Base-by-base conservation (phyloP, 2,329 filamentous ascomycete species). In the Gaeumannomyces sp. region DNA sequence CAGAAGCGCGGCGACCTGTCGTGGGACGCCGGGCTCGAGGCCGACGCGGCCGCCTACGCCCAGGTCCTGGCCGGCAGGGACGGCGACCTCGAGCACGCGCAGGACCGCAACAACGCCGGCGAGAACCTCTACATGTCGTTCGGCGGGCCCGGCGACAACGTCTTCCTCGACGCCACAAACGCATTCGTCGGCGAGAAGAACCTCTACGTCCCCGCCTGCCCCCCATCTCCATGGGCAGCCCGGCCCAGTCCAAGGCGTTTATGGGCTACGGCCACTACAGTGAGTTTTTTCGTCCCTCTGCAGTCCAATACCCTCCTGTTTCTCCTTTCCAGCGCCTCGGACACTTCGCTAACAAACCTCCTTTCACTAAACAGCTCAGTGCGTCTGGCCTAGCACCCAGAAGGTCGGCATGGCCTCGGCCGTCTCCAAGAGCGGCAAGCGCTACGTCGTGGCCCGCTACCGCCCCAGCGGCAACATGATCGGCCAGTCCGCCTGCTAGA, bases 21-120 rank as follows among this genome's bases (percentile, higher is more conserved):
- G 59, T 61, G 59, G 59, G 59, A 61, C 59, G 38, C 31, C 28
- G 59, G 59, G 28, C 59, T 61, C 22, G 59, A 35, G 29, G 59
- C 33, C 31, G 59, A 33, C 31, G 59, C 59, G 2, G n/a, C 31
- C 31, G 38, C 25, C 7, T 61, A 38, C 31, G 59, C 59, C 19
- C 27, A 45, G 59, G 31, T 38, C 59, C 33, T 61, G n/a, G 59
- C 31, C 28, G n/a, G 8, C 33, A 25, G n/a, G 33, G 38, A 61
- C 59, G 31, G 38, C n/a, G 13, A 11, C 16, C 59, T 61, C 33
- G 59, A 38, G 59, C 59, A 61, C 33, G 59, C 59, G n/a, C 13
- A 61, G n/a, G 59, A 61, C 59, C 59, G 59, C 22, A 38, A 61
- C 59, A 27, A 38, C 59, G 38, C 33, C n/a, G 59, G 59, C 22